These are phyloP conservation scores for Penicillium canescens DNA, from an alignment of 495 filamentous ascomycete genomes.

Conservation along the genomic window DNA sequence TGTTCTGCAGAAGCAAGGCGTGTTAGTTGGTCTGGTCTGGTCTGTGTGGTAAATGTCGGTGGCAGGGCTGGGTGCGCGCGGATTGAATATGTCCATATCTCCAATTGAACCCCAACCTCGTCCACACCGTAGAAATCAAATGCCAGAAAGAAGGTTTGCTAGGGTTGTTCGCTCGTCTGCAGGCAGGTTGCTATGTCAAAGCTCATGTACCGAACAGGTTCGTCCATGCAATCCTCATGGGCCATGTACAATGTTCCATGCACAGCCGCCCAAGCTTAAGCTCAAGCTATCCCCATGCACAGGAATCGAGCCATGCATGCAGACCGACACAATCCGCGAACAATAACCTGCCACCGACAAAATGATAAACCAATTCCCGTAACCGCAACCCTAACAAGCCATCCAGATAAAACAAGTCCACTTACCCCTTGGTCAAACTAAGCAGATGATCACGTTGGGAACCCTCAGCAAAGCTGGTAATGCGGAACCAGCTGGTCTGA, in stretches of 20 bases:
- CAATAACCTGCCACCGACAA: not conserved
- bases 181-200: too few relatives aligned
- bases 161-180: too few relatives aligned
- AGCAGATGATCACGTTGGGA: constrained; percentile 62
- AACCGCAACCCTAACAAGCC: not conserved
- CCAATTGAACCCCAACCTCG: too few relatives aligned
- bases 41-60: not conserved
- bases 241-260: not conserved
- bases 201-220: too few relatives aligned
- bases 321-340: too few relatives aligned
- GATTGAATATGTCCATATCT: too few relatives aligned
- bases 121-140: too few relatives aligned
- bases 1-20: constrained; percentile 43
- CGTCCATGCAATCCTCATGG: too few relatives aligned
- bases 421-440: constrained; percentile 77
- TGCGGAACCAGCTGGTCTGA: constrained; percentile 74
- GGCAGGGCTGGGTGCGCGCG: not conserved
- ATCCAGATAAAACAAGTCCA: constrained; percentile 15
- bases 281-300: not conserved
- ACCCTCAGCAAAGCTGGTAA: constrained; percentile 65
- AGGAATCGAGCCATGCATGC: too few relatives aligned
- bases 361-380: not conserved
- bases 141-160: too few relatives aligned
- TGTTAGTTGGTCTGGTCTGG: constrained; percentile 4
- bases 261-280: not conserved